Base-by-base conservation (phyloP, 2,329 filamentous ascomycete species). In the Penicillium thymicola region DNA sequence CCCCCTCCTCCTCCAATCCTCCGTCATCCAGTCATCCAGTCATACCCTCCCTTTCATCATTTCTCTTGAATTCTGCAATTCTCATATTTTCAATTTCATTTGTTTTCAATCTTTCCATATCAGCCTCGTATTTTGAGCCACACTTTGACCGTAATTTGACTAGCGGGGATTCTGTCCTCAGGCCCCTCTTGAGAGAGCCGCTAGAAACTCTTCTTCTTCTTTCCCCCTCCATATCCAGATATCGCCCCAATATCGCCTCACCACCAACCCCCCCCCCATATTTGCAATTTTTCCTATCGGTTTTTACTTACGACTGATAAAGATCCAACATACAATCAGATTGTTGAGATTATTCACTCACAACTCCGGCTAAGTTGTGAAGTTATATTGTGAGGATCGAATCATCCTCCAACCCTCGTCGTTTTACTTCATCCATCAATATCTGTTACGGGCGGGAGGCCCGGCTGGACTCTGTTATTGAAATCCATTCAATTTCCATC, bases 361-460 rank as follows among this genome's bases (percentile, higher is more conserved):
- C 21, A 10, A 27, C 27, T 27, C n/a, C 16, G 37, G 9, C 10
- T 18, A 38, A 51, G 37, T 10, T 36, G 49, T 34, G 49, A 51
- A 32, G 21, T 37, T 30, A 23, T 16, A 46, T 30, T 52, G 32
- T 18, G 50, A 52, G 16, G 25, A 46, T 45, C 37, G 41, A 37
- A 37, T 32, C 28, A 27, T 36, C 13, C 37, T 50, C 27, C 53
- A 40, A 49, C n/a, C 28, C 50, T 46, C 34, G 42, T 53, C 51
- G 54, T 52, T 46, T 18, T n/a, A 51, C 42, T 38, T 21, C 42
- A 57, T 56, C 44, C 34, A 55, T 61, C 61, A 56, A 59, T 59
- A 64, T 62, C 54, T 59, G 59, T 58, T 67, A 67, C 67, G 70
- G 72, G 70, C 70, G 66, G 64, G 64, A 70, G 66, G 71, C 71